Evolutionary conservation across 768 basidiomycete genomes (phyloP), one percentile per base, ranked within the genome.

Genomic region (Hygrophoropsis aurantiaca): DNA sequence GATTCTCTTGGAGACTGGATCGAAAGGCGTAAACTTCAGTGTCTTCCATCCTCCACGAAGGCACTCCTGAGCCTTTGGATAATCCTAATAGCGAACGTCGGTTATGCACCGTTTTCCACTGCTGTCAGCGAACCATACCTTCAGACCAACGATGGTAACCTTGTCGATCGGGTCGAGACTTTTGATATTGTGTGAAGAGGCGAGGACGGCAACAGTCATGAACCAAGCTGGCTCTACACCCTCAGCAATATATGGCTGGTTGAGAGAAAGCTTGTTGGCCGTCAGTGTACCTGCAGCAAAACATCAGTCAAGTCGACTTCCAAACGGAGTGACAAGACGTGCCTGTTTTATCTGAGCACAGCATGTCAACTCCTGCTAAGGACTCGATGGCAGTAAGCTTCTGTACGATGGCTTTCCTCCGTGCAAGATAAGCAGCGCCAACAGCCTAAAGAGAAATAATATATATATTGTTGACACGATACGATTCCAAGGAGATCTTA

Each of bases 1-100:
- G 56, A 77, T 77, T 26, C 75, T 72, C 59, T 78, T 77, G 40
- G 73, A 74, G 34, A 77, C 75, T 9, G 75, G 76, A 50, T 77
- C 73, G 54, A 77, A 77, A 6, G 75, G 75, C 5, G 63, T 61
- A 57, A 78, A 78, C 47, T 72, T 73, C 56, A 64, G 45, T 19
- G 75, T 77, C 41, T 58, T 64, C 75, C 75, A 77, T 18, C 74
- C 74, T 13, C 53, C 47, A 44, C 62, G 57, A 33, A 74, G 65
- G 52, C 67, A 70, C 52, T 75, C 70, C 46, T 69, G 70, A 0
- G 75, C 74, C 42, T 66, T 63, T 20, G 74, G 74, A 57, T 67
- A 77, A 53, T 74, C 67, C 66, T 68, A 46, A 8, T 18, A 8
- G 3, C 23, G 30, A 37, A 23, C 10, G 11, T 11, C 16, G 20